A percentile compares a stretch with the other conserved stretches of the same genome.
phyloP scores from a whole-genome alignment of 2,329 filamentous ascomycete genomes.

The Claviceps africana region DNA sequence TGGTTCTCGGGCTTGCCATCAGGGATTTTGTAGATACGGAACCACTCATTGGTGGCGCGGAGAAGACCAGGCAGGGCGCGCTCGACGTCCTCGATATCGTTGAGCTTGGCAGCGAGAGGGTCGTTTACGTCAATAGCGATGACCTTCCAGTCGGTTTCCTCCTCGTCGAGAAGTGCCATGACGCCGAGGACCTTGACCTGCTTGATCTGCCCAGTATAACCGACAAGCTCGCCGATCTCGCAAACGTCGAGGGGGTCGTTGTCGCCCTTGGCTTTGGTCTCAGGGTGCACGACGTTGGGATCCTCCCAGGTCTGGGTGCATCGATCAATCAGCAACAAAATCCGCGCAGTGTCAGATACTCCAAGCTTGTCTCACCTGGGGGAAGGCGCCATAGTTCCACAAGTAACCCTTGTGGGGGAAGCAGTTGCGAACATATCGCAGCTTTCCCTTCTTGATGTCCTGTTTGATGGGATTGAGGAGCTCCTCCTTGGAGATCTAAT shows the following conservation, averaged over 20 bases:
- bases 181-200: conserved; percentile 99
- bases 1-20: conserved; percentile 99
- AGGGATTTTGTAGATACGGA: conserved; percentile 99
- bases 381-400: conserved; percentile 99
- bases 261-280: conserved; percentile 99
- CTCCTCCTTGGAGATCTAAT: conserved; percentile 95
- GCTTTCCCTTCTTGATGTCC: conserved; percentile 99
- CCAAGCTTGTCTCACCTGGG: conserved; percentile 50
- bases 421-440: conserved; percentile 98
- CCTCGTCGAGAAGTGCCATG: conserved; percentile 98
- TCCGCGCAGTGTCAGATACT: neutral
- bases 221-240: conserved; percentile 97
- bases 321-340: neutral
- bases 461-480: conserved; percentile 98
- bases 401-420: conserved; percentile 99
- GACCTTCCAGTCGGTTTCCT: conserved; percentile 99
- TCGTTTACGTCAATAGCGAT: conserved; percentile 99
- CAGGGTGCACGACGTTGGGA: conserved; percentile 86
- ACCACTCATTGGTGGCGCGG: conserved; percentile 98
- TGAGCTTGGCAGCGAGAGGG: conserved; percentile 87
- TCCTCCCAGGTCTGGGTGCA: conserved; percentile 84
- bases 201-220: conserved; percentile 92
- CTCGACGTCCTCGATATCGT: conserved; percentile 98
- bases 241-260: conserved; percentile 98
- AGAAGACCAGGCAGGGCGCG: conserved; percentile 92